Base-by-base conservation (phyloP, 2,329 filamentous ascomycete species). In the Botryotinia narcissicola region DNA sequence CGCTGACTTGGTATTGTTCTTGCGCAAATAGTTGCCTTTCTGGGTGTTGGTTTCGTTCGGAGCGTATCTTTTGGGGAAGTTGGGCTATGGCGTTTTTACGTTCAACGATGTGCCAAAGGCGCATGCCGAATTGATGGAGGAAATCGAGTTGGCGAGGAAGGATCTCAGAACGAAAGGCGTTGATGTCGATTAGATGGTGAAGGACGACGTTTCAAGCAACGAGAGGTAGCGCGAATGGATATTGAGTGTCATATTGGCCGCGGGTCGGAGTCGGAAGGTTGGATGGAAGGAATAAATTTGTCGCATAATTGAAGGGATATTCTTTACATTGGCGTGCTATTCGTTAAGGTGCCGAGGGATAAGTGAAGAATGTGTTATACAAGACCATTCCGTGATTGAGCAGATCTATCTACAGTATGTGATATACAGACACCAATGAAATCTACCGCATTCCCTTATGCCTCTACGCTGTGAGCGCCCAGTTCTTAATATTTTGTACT, bases 101-200 rank as follows among this genome's bases (percentile, higher is more conserved):
- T 99, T 99, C 88, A 96, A 97, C 86, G 95, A 98, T 83, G 94
- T 97, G 67, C 95, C 95, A 72, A 89, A 93, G 75, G 96, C 96
- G 70, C 92, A 98, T 84, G 89, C 91, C 82, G 95, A 98, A 84
- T 86, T 99, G 79, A 94, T 96, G 87, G 86, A 85, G 79, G 93
- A 98, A 84, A 96, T 97, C 81, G 88, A 93, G 76, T 78, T 90
- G 82, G 93, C 93, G 76, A 91, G 92, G 85, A 85, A 84, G 75
- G 93, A 97, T 79, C 84, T 97, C 82, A 88, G 89, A 81, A 86
- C 86, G 74, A 89, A 92, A 82, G 93, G 93, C 14, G 93, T 97
- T 59, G 90, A 92, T 75, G 79, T 81, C 71, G 80, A 81, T 75
- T 81, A 78, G 46, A 60, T 44, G 54, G 32, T 29, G 63, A 22